Evolutionary conservation across 805 yeast species (phyloP), one percentile per base, ranked within the genome.

Genomic region (Candida railenensis): DNA sequence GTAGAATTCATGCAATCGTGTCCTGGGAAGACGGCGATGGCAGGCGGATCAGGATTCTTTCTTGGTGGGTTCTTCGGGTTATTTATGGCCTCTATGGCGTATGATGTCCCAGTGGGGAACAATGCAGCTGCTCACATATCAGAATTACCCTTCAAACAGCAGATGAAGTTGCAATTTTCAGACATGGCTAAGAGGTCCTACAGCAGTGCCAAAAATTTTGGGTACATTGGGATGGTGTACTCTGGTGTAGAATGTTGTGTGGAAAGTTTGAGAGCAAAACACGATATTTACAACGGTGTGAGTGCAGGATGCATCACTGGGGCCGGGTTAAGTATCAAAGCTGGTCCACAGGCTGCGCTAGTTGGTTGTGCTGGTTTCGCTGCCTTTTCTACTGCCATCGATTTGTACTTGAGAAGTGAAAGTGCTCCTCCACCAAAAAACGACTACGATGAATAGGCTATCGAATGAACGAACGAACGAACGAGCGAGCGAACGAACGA

Each of bases 341-440:
- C 94, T 41, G 99, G 99, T 1, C 99, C 99, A 1, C 90, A 85
- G 57, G 95, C 96, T 22, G 94, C 96, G 0, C 57, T 83, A 21
- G 63, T 91, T 48, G 99, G 99, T 1, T 94, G 98, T 74, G 97
- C 95, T 22, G 99, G 97, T 7, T 94, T 94, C 71, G 97, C 98
- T 2, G 96, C 94, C 5, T 94, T 94, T 65, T 85, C 96, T 46
- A 83, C 89, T 3, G 96, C 96, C 4, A 81, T 91, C 48, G 97
- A 91, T 62, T 63, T 87, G 53, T 91, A 91, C 58, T 77, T 91
- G 85, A 80, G 91, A 55, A 82, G 87, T 56, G 97, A 90, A 54
- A 78, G 84, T 61, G 83, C 84, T 3, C 78, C 79, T 41, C 97
- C 98, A 20, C 97, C 98, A 16, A 62, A 74, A 40, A 85, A 87